Evolutionary conservation across 805 yeast species (phyloP), one percentile per base, ranked within the genome.

Genomic region (Candida rishiriensis): DNA sequence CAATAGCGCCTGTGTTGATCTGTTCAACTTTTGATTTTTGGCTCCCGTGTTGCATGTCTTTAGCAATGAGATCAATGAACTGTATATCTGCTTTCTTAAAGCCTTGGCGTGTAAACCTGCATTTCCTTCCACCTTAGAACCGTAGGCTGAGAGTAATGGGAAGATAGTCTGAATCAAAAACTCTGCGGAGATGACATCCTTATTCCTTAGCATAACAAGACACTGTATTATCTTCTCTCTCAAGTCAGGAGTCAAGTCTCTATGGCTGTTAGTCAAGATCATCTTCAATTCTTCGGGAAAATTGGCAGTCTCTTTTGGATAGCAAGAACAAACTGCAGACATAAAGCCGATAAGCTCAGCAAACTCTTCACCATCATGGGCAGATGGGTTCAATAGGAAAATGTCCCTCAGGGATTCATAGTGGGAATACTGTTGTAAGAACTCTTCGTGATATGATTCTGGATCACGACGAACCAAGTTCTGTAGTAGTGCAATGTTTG

Each of bases 401-500:
- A 93, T 85, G 57, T 91, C 98, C 64, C 96, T 73, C 46, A 89
- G 69, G 2, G 98, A 86, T 61, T 85, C 89, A 65, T 93, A 93
- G 64, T 93, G 98, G 41, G 93, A 79, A 61, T 84, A 88, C 62
- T 93, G 99, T 56, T 89, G 93, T 34, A 85, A 64, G 64, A 93
- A 93, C 65, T 93, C 99, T 65, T 93, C 99, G 47, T 81, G 80
- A 63, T 93, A 93, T 0, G 98, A 90, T 55, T 78, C 85, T 2
- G 99, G 97, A 63, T 93, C 99, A 56, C 97, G 76, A 55, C 90
- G 84, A 10, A 93, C 95, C 51, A 93, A 73, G 64, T 93, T 93
- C 68, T 93, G 99, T 48, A 93, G 69, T 50, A 91, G 70, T 33
- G 95, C 90, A 60, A 93, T 85, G 66, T 93, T 93, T 15, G 89